Evolutionary conservation across 495 filamentous ascomycete genomes (phyloP).

Genomic region (Filosporella fistucella): DNA sequence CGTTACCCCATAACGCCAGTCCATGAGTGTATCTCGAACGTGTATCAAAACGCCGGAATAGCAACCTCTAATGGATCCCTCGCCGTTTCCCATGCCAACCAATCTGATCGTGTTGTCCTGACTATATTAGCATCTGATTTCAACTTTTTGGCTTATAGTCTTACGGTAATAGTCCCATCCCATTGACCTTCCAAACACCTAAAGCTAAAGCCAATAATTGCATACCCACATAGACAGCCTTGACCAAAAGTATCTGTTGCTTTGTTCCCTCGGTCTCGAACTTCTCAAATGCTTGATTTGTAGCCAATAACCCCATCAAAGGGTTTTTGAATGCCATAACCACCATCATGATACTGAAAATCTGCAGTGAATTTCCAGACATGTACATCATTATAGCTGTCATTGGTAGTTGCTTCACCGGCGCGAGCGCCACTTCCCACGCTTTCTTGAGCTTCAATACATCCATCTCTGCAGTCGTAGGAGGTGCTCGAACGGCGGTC

Average conservation of each 20-base stretch:
- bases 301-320: constrained; percentile 73
- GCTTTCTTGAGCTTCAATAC: constrained; percentile 96
- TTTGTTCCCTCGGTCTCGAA: constrained; percentile 84
- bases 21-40: background rate
- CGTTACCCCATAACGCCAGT: no score
- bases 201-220: constrained; percentile 77
- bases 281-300: constrained; percentile 75
- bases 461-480: constrained; percentile 79
- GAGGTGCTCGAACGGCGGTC: constrained; percentile 41
- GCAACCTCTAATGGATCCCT: constrained; percentile 72
- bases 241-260: constrained; percentile 68
- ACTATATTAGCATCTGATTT: constrained; percentile 17
- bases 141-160: constrained; percentile 26
- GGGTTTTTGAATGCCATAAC: constrained; percentile 98
- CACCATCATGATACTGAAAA: constrained; percentile 99
- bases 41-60: constrained; percentile 45
- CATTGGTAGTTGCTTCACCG: constrained; percentile 94
- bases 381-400: constrained; percentile 99
- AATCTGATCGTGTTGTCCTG: constrained; percentile 90
- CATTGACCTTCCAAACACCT: constrained; percentile 95
- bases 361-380: constrained; percentile 97
- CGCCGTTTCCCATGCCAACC: constrained; percentile 89
- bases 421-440: constrained; percentile 94
- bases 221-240: constrained; percentile 81
- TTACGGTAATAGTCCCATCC: constrained; percentile 92